Evolutionary conservation across 495 filamentous ascomycete species (phyloP), one percentile per base, ranked within the genome.

Genomic region (Echria macrotheca): DNA sequence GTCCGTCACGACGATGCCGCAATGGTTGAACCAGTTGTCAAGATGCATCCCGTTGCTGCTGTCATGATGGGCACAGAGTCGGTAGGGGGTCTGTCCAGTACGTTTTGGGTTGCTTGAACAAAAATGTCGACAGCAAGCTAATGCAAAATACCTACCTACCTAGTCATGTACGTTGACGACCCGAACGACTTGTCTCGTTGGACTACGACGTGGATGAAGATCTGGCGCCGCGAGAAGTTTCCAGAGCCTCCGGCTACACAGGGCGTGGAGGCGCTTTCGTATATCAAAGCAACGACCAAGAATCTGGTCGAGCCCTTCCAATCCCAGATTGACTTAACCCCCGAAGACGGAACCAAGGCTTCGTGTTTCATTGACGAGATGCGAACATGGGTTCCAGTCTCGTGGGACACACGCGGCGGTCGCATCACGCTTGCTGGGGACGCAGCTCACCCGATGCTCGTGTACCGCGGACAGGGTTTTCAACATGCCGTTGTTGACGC

Each of bases 401-500:
- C 51, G 1, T 81, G 72, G 69, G 67, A 81, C 54, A 81, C 69
- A 32, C 60, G 52, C 1, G 63, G 55, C 1, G 79, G 79, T 1
- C 56, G 68, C 10, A 64, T 79, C 0, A 79, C 76, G 12, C 49
- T 81, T 29, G 75, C 69, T 0, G 78, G 79, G 1, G 80, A 83
- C 59, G 78, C 79, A 1, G 76, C 75, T 2, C 79, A 83, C 59
- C 71, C 76, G 0, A 81, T 82, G 79, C 69, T 76, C 1, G 67
- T 68, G 44, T 72, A 78, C 38, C 70, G 76, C 17, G 77, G 77
- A 6, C 75, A 80, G 60, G 75, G 75, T 1, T 59, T 76, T 4
- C 76, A 78, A 45, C 74, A 77, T 43, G 65, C 66, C 25, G 58
- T 79, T 9, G 38, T 53, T 0, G 75, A 78, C 49, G 77, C 69